phyloP scores from a whole-genome alignment of 2,329 filamentous ascomycete genomes.

The Plenodomus biglobosus region DNA sequence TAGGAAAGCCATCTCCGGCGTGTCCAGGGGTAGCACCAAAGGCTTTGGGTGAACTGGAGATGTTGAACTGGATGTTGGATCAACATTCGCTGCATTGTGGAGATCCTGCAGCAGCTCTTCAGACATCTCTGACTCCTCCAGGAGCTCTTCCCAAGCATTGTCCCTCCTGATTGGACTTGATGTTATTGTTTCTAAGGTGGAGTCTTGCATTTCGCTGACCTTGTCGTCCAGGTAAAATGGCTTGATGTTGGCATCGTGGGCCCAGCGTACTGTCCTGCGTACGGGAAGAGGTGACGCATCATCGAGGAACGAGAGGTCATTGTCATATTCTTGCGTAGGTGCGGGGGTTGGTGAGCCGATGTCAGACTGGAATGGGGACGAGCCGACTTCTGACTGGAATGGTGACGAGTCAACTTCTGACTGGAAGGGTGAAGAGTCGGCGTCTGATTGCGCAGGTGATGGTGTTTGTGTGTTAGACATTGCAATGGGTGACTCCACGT shows the following conservation, averaged over 20 bases:
- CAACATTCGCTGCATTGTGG: slow-evolving; percentile 14
- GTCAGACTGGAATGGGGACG: not conserved
- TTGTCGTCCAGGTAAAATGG: slow-evolving; percentile 22
- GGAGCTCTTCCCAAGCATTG: slow-evolving; percentile 9
- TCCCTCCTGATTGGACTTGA: slow-evolving; percentile 11
- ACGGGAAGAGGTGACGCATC: slow-evolving; percentile 12
- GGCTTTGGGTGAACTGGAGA: slow-evolving; percentile 15
- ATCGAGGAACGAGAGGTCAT: slow-evolving; percentile 19
- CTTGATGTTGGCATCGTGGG: slow-evolving; percentile 12
- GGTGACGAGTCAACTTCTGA: not conserved
- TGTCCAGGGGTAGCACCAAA: slow-evolving; percentile 22
- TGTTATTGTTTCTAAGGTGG: slow-evolving; percentile 20
- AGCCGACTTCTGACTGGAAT: not conserved
- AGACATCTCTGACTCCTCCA: slow-evolving; percentile 24
- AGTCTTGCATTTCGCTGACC: slow-evolving; percentile 27
- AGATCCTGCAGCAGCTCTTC: slow-evolving; percentile 24
- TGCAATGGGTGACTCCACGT: too few relatives aligned
- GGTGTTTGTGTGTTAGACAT: too few relatives aligned
- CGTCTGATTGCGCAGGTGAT: slow-evolving; percentile 4
- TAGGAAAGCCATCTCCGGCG: slow-evolving; percentile 17
- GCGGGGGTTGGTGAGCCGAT: not conserved
- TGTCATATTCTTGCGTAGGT: slow-evolving; percentile 9
- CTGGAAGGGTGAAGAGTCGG: slow-evolving; percentile 1
- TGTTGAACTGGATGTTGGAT: slow-evolving; percentile 14
- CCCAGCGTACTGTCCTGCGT: slow-evolving; percentile 17